Base-by-base conservation (phyloP, 306 rosid species). In the Quercus variabilis region DNA sequence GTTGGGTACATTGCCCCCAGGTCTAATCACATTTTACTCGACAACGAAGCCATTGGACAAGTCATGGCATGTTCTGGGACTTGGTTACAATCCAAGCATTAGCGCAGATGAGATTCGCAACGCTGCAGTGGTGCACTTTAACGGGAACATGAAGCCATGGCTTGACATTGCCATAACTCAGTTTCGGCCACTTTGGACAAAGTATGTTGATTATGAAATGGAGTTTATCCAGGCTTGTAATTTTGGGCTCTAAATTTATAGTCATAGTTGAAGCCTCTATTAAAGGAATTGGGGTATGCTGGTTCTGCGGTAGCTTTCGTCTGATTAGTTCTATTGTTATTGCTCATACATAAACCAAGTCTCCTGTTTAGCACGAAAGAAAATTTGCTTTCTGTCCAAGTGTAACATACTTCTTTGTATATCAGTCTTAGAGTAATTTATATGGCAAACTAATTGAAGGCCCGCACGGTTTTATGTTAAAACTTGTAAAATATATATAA, bases 91-190 rank as follows among this genome's bases (percentile, higher is more conserved):
- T 74, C 97, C 97, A n/a, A 92, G 95, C 85, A 90, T 92, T 46
- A 85, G 95, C 88, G 83, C 82, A 91, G 93, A 86, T 2, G 97
- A 92, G 89, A 92, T 92, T 18, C 79, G 41, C 15, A 90, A 89
- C 73, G 97, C 97, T 57, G 97, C 97, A 46, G 97, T 92, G 74
- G 95, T 89, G 75, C 97, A 92, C 84, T 92, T 90, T 86, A 90
- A 92, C 31, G 97, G 97, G 57, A 92, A 92, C 71, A 86, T 92
- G 97, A 92, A 92, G 69, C 97, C 97, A 43, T 92, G 97, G 97
- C 97, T 92, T 23, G 97, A 90, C 80, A 92, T 92, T 77, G 97
- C 95, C 63, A 90, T 92, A 95, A 85, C 79, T 70, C 93, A 87
- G 78, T 92, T 89, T 87, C 79, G 79, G 85, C 95, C 95, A 67